phyloP scores from a whole-genome alignment of 768 basidiomycete genomes.

The Leccinum subgranulosum region DNA sequence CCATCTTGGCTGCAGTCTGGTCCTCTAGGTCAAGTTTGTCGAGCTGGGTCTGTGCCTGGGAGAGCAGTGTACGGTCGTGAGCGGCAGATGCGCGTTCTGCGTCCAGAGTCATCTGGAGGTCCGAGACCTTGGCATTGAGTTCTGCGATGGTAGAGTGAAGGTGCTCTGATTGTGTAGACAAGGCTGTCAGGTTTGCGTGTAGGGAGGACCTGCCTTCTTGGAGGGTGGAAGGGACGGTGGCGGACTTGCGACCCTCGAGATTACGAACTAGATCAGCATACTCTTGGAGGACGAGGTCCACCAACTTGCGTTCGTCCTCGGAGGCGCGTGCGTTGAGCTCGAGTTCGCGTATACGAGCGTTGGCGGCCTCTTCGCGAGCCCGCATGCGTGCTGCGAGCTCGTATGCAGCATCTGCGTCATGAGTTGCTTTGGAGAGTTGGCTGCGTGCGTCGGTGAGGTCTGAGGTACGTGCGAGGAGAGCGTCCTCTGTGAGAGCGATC shows the following conservation, averaged over 20 bases:
- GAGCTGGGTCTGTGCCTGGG: constrained; percentile 46
- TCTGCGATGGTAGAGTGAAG: constrained; percentile 43
- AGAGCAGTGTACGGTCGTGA: constrained; percentile 44
- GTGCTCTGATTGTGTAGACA: constrained; percentile 44
- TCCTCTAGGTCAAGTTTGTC: constrained; percentile 62
- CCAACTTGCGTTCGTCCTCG: constrained; percentile 58
- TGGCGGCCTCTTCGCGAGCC: constrained; percentile 52
- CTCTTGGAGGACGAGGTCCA: constrained; percentile 63
- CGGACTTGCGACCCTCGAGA: constrained; percentile 47
- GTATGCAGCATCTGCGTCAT: constrained; percentile 49
- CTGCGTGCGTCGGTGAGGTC: constrained; percentile 44
- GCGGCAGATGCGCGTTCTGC: constrained; percentile 44
- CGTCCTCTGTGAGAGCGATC: constrained; percentile 56
- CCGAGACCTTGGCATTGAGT: constrained; percentile 43
- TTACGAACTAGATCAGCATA: constrained; percentile 73
- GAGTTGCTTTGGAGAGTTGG: constrained; percentile 42
- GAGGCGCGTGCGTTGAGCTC: constrained; percentile 43
- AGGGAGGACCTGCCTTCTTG: constrained; percentile 48
- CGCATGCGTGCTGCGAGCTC: constrained; percentile 52
- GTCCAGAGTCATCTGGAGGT: constrained; percentile 40
- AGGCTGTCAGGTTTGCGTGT: constrained; percentile 47
- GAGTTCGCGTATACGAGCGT: constrained; percentile 47
- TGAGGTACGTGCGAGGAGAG: constrained; percentile 45
- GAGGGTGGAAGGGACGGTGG: constrained; percentile 30
- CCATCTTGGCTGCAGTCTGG: constrained; percentile 76